phyloP scores from a whole-genome alignment of 331 rosid genomes.

The Malus hybrid region DNA sequence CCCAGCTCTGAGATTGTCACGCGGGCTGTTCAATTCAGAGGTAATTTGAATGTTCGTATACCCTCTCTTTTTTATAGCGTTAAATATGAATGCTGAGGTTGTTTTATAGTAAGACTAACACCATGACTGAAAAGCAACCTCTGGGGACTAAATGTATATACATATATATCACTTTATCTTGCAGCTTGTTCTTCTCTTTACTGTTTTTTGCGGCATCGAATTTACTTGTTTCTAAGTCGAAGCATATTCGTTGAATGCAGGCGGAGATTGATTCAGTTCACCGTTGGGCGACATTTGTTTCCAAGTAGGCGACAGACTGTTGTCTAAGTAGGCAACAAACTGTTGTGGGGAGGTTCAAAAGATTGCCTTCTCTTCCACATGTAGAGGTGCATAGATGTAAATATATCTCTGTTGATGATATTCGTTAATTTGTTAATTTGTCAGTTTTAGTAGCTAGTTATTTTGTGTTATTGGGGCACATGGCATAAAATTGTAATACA shows the following conservation, averaged over 20 bases:
- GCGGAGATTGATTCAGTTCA: constrained; percentile 27
- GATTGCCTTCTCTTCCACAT: constrained; percentile 20
- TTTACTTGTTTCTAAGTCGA: constrained; percentile 9
- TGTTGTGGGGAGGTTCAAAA: constrained; percentile 15
- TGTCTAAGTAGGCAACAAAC: constrained; percentile 11
- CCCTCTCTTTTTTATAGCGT: neutral
- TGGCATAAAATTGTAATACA: constrained; percentile 28
- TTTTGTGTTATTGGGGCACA: constrained; percentile 9
- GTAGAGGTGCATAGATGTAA: constrained; percentile 43
- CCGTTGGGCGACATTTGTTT: constrained; percentile 18
- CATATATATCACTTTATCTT: no score
- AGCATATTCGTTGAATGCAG: constrained; percentile 26
- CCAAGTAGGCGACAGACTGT: neutral
- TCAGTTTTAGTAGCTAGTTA: constrained; percentile 19
- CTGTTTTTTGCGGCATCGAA: neutral
- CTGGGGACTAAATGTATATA: neutral
- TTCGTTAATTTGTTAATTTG: constrained; percentile 9
- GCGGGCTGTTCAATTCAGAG: constrained; percentile 36
- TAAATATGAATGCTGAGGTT: neutral
- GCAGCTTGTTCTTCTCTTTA: neutral
- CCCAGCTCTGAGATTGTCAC: constrained; percentile 31
- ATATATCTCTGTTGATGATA: constrained; percentile 21
- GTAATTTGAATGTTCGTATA: constrained; percentile 31
- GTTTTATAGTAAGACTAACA: neutral
- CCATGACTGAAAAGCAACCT: neutral